Evolutionary conservation across 306 rosid species (phyloP), one percentile per base, ranked within the genome.

Genomic region (Geum urbanum): DNA sequence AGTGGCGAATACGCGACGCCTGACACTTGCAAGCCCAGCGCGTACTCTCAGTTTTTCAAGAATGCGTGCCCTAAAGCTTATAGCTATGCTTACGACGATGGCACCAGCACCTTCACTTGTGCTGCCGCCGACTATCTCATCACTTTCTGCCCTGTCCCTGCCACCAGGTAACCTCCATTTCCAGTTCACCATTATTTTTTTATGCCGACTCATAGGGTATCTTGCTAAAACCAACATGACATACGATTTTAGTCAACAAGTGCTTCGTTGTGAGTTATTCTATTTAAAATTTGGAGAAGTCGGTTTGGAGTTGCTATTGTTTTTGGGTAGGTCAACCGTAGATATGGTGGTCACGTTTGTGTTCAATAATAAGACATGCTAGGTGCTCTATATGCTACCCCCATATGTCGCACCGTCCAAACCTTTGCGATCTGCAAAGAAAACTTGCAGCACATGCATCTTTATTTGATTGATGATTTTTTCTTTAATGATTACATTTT

Each of bases 51-150:
- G 63, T 76, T 83, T 35, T 92, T 92, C 32, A 92, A 92, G 72
- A 79, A 40, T 3, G 90, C 92, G 7, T 92, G 98, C 47, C 98
- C 96, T 5, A 81, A 80, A 76, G 96, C 98, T 9, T 92, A 90
- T 16, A 92, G 98, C 51, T 92, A 90, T 24, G 98, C 98, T 0
- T 92, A 86, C 6, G 98, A 92, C 41, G 98, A 92, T 20, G 90
- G 92, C 14, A 77, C 86, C 6, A 92, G 98, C 80, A 90, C 96
- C 62, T 92, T 92, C 87, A 92, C 98, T 0, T 91, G 97, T 7
- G 89, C 92, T 8, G 62, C 88, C 0, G 90, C 96, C 1, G 67
- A 86, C 72, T 92, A 92, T 52, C 68, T 77, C 61, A 57, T 92
- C 84, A 90, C 92, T 11, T 88, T 92, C 74, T 90, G 98, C 61